Conservation (phyloP, 495 filamentous ascomycete species). For the Penicillium lagena region DNA sequence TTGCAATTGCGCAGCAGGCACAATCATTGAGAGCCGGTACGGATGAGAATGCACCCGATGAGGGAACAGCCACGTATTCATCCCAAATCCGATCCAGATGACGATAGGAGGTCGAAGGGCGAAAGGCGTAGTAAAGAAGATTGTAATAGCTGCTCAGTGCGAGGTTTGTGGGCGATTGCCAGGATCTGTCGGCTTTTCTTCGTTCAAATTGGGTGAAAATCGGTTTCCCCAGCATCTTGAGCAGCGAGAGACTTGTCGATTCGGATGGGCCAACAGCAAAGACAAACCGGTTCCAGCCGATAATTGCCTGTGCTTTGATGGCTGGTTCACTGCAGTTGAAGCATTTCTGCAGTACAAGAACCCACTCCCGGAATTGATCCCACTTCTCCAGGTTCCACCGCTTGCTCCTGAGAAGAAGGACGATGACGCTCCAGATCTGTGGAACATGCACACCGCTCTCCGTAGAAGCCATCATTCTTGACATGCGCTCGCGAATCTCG, state of each 20-base stretch:
- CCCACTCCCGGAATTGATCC: constrained; percentile 65
- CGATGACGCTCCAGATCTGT: constrained; percentile 77
- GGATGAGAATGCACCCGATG: constrained; percentile 26
- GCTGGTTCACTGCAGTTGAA: constrained; percentile 72
- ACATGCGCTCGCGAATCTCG: constrained; percentile 60
- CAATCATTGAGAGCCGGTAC: constrained; percentile 34
- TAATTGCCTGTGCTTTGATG: constrained; percentile 68
- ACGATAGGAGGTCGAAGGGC: constrained; percentile 52
- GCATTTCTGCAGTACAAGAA: constrained; percentile 70
- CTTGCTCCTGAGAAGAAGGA: constrained; percentile 65
- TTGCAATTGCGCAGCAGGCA: constrained; percentile 58
- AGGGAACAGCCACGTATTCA: constrained; percentile 52
- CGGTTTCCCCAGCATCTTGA: constrained; percentile 64
- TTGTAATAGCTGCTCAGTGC: constrained; percentile 67
- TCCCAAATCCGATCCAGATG: constrained; percentile 79
- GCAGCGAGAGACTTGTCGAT: constrained; percentile 48
- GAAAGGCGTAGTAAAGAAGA: constrained; percentile 80
- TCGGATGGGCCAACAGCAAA: constrained; percentile 60
- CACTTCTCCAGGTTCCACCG: constrained; percentile 59
- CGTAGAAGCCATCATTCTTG: constrained; percentile 59
- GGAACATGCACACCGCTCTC: constrained; percentile 66
- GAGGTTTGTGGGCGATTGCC: constrained; percentile 49
- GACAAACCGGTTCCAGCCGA: constrained; percentile 79
- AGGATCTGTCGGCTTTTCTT: constrained; percentile 49
- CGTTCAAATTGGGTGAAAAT: constrained; percentile 63